Evolutionary conservation across 1,284 basidiomycete species (phyloP), one percentile per base, ranked within the genome.

Genomic region (Mixia osmundae): DNA sequence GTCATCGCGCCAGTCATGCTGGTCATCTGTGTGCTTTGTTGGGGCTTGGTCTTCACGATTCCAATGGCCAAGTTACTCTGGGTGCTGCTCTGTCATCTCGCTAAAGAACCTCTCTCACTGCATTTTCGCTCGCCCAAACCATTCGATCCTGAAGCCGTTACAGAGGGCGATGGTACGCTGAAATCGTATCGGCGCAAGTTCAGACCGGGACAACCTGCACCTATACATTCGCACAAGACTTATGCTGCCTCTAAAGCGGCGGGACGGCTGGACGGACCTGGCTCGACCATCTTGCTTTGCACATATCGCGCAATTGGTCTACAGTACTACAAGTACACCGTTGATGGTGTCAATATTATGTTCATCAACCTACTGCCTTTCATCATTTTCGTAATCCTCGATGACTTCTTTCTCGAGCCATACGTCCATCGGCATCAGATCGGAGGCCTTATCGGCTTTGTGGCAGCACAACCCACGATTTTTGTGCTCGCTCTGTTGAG

Each of bases 311-410:
- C 91, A 1, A 65, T 76, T 31, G 91, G 89, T 1, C 61, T 71
- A 49, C 70, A 91, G 57, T 97, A 94, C 61, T 95, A 85, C 74
- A 99, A 99, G 65, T 99, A 97, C 57, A 99, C 91, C 2, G 69
- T 99, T 32, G 85, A 89, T 18, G 91, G 91, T 19, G 85, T 97
- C 48, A 99, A 99, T 64, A 95, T 99, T 54, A 61, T 97, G 45
- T 97, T 99, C 57, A 70, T 99, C 61, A 94, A 97, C 60, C 74
- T 95, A 37, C 57, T 97, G 21, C 78, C 83, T 1, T 59, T 95
- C 36, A 83, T 97, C 7, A 80, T 91, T 56, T 83, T 97, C 59
- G 82, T 79, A 50, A 91, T 97, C 51, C 67, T 91, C 44, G 87
- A 94, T 58, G 85, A 78, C 14, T 71, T 83, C 51, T 61, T 94